Base-by-base conservation (phyloP, 768 basidiomycete species). In the Punctularia strigosozonata region DNA sequence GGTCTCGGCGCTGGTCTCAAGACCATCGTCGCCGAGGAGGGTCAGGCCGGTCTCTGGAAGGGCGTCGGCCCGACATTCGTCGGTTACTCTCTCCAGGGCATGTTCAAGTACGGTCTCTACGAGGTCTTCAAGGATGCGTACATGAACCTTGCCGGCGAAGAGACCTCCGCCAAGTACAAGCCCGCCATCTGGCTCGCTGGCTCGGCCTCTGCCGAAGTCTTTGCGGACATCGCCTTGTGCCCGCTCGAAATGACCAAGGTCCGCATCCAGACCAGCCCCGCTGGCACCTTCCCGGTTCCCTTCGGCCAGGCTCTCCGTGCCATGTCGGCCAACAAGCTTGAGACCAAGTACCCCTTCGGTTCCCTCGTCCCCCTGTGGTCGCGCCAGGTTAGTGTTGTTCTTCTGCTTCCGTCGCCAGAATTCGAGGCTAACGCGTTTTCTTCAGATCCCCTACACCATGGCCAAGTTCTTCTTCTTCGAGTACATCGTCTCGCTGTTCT, bases 101-200 rank as follows among this genome's bases (percentile, higher is more conserved):
- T 91, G 76, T 90, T 94, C 82, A 97, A 97, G 66, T 95, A 88
- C 61, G 92, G 92, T 67, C 85, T 92, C 59, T 95, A 95, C 60
- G 91, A 97, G 65, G 60, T 84, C 55, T 97, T 92, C 84, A 97
- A 94, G 72, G 91, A 95, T 60, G 42, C 56, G 46, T 92, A 91
- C 74, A 77, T 77, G 71, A 91, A 91, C 73, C 55, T 81, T 47
- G 80, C 88, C 45, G 91, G 91, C 38, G 80, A 92, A 60, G 85
- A 89, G 57, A 64, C 73, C 30, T 58, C 83, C 19, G 60, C 71
- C 40, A 78, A 87, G 50, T 88, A 86, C 75, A 87, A 87, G 67
- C 80, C 82, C 46, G 69, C 71, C 42, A 90, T 97, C 64, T 95
- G 91, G 87, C 77, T 91, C 47, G 88, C 78, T 20, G 87, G 86